Evolutionary conservation across 108 stramenopile species (phyloP).

Genomic region (Nitzschia sp.): DNA sequence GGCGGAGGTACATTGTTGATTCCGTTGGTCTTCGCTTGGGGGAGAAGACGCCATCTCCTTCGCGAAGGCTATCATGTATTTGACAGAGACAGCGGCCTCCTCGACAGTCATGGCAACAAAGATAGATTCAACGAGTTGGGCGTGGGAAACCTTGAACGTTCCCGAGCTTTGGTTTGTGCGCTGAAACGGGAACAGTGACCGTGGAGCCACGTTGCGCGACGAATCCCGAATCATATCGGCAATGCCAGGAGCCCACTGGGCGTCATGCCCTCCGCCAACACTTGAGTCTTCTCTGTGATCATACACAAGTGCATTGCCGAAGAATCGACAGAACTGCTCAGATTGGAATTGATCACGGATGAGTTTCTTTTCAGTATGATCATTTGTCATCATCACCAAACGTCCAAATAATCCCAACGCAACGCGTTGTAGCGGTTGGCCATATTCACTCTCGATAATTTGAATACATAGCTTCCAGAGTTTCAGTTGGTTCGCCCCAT

Average conservation of each 20-base stretch:
- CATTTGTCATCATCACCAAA: slow-evolving; percentile 48
- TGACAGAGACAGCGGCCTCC: slow-evolving; percentile 34
- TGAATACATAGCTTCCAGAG: slow-evolving; percentile 70
- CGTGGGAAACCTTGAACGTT: slow-evolving; percentile 79
- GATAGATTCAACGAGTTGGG: slow-evolving; percentile 61
- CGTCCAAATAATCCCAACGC: slow-evolving; percentile 80
- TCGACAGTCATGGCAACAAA: slow-evolving; percentile 49
- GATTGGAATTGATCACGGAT: slow-evolving; percentile 44
- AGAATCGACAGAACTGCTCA: slow-evolving; percentile 54
- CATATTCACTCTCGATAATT: slow-evolving; percentile 70
- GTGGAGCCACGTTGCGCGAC: slow-evolving; percentile 63
- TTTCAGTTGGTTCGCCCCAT: slow-evolving; percentile 26
- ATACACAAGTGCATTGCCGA: slow-evolving; percentile 77
- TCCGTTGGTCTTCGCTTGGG: slow-evolving; percentile 87
- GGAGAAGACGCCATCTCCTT: slow-evolving; percentile 72
- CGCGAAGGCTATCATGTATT: slow-evolving; percentile 51
- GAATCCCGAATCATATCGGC: slow-evolving; percentile 84
- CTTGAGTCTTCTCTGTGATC: slow-evolving; percentile 86
- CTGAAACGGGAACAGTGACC: slow-evolving; percentile 79
- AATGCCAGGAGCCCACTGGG: slow-evolving; percentile 85
- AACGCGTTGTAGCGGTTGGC: slow-evolving; percentile 81
- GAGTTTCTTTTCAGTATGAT: slow-evolving; percentile 8
- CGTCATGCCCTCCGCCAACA: slow-evolving; percentile 76
- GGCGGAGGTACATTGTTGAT: slow-evolving; percentile 76
- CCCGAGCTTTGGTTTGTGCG: slow-evolving; percentile 71